Evolutionary conservation across 352 stramenopile genomes (phyloP).

Genomic region (Pythium brachiatum): DNA sequence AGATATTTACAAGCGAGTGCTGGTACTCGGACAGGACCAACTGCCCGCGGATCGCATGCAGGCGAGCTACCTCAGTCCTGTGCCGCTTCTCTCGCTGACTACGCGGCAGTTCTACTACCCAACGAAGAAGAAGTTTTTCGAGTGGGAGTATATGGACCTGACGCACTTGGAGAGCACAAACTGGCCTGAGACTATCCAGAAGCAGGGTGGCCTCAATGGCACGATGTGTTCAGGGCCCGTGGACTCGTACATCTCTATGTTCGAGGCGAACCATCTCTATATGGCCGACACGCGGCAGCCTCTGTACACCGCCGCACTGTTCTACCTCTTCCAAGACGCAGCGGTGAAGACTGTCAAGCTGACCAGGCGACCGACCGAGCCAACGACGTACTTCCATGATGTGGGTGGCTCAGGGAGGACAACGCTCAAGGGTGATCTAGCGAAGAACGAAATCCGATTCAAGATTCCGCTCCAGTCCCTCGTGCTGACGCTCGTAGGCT

Average conservation of each 20-base stretch:
- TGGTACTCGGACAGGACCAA: constrained; percentile 8
- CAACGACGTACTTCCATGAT: too few relatives aligned
- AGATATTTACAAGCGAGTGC: constrained; percentile 10
- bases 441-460: too few relatives aligned
- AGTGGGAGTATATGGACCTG: constrained; percentile 34
- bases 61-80: constrained; percentile 12
- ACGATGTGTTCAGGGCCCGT: constrained; percentile 12
- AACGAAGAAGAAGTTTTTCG: constrained; percentile 9
- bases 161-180: constrained; percentile 4
- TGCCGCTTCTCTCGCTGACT: constrained; percentile 27
- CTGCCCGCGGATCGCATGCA: constrained; percentile 4
- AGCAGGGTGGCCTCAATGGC: too few relatives aligned
- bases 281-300: constrained; percentile 9
- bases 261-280: constrained; percentile 22
- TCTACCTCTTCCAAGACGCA: too few relatives aligned
- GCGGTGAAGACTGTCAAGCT: constrained; percentile 20
- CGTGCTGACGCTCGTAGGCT: too few relatives aligned
- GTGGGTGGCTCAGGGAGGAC: too few relatives aligned
- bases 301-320: too few relatives aligned
- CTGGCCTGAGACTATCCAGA: background rate
- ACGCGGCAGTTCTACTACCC: constrained; percentile 21
- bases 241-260: constrained; percentile 20
- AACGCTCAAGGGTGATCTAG: constrained; percentile 10
- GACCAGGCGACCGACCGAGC: background rate
- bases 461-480: too few relatives aligned